These are phyloP conservation scores for Cryptococcus jaspeensis DNA, from an alignment of 1,284 basidiomycete genomes.

Conservation along the genomic window DNA sequence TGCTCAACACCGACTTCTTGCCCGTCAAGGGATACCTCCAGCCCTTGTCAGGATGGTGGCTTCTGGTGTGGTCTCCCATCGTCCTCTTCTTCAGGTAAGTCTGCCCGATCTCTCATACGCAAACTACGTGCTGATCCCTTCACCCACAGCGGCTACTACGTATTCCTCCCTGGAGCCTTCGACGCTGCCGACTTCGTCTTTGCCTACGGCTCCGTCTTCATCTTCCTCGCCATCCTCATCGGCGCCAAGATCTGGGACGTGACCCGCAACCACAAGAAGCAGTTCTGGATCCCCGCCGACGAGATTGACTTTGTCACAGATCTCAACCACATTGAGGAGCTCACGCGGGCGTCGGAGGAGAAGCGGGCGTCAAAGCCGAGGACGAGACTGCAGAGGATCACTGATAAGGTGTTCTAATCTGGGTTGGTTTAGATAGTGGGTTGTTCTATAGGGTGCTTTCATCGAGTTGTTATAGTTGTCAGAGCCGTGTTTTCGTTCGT, in stretches of 20 bases:
- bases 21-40: slow-evolving; percentile 21
- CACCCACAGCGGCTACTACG: slow-evolving; percentile 22
- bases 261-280: slow-evolving; percentile 17
- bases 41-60: slow-evolving; percentile 29
- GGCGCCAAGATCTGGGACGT: slow-evolving; percentile 28
- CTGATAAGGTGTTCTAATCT: slow-evolving; percentile 23
- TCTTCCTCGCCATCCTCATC: slow-evolving; percentile 35
- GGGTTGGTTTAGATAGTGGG: too few species aligned
- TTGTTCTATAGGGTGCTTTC: too few species aligned
- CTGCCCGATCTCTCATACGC: background rate
- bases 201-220: slow-evolving; percentile 36
- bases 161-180: slow-evolving; percentile 29
- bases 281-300: slow-evolving; percentile 10
- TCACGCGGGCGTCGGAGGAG: slow-evolving; percentile 23
- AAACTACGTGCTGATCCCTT: background rate
- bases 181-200: slow-evolving; percentile 28
- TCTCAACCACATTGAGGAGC: slow-evolving; percentile 23
- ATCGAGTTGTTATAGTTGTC: too few species aligned
- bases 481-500: too few species aligned
- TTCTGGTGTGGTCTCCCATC: slow-evolving; percentile 29
- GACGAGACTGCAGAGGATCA: slow-evolving; percentile 15
- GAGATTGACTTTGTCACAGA: slow-evolving; percentile 28
- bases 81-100: slow-evolving; percentile 29
- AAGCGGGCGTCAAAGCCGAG: slow-evolving; percentile 14
- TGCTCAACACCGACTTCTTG: slow-evolving; percentile 22